These are phyloP conservation scores for Fusarium dlaminii DNA, from an alignment of 2,329 filamentous ascomycete genomes.

Conservation along the genomic window DNA sequence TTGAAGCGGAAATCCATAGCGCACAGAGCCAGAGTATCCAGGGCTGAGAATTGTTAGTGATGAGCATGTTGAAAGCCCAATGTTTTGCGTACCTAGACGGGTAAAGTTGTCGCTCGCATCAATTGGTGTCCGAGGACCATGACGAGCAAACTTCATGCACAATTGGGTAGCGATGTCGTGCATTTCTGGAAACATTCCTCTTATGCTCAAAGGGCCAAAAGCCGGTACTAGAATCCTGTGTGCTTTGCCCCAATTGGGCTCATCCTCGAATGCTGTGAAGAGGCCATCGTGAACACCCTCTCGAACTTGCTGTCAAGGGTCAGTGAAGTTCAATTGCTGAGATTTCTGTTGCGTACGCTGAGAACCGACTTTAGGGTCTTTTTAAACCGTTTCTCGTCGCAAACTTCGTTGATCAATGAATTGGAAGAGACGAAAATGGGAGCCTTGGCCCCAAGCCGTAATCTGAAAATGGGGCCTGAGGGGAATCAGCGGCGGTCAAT, in stretches of 20 bases:
- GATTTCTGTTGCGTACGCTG: conserved; percentile 39
- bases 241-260: conserved; percentile 73
- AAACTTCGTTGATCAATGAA: conserved; percentile 69
- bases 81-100: conserved; percentile 55
- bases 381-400: conserved; percentile 71
- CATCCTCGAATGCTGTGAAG: conserved; percentile 66
- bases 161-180: conserved; percentile 73
- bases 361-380: conserved; percentile 65
- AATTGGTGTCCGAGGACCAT: conserved; percentile 67
- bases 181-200: conserved; percentile 75
- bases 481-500: conserved; percentile 3
- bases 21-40: conserved; percentile 77
- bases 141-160: conserved; percentile 73
- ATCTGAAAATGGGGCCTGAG: conserved; percentile 36
- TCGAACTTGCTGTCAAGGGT: conserved; percentile 57
- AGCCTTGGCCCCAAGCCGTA: conserved; percentile 23
- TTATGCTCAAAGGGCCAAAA: conserved; percentile 75
- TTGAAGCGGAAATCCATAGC: conserved; percentile 80
- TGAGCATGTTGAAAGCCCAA: background rate
- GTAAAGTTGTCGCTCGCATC: conserved; percentile 74
- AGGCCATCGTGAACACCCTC: conserved; percentile 71
- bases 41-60: conserved; percentile 49
- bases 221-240: conserved; percentile 73
- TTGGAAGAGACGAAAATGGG: conserved; percentile 61
- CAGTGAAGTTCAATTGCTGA: background rate